Evolutionary conservation across 345 rosid genomes (phyloP).

Genomic region (Noccaea caerulescens): DNA sequence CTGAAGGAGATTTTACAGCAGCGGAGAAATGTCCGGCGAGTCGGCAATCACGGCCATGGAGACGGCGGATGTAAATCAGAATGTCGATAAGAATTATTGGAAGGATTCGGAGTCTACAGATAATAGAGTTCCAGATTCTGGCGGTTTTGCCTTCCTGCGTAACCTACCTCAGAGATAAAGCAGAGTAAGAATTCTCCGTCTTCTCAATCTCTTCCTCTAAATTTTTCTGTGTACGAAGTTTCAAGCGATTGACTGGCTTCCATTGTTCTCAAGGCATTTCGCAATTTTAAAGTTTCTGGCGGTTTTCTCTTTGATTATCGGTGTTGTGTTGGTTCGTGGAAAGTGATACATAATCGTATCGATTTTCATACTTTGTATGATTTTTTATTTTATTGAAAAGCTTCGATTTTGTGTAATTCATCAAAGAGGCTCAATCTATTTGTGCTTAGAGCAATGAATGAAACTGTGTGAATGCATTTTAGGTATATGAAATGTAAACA

Average conservation of each 20-base stretch:
- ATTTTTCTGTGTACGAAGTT: neutral
- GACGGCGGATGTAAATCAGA: conserved; percentile 13
- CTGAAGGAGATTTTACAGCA: no score
- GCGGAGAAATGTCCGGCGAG: conserved; percentile 49
- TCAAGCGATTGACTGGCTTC: neutral
- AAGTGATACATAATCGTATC: neutral
- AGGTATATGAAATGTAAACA: no score
- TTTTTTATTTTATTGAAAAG: neutral
- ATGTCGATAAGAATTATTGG: neutral
- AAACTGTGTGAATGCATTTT: no score
- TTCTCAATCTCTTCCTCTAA: conserved; percentile 6
- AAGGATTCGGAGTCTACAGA: conserved; percentile 32
- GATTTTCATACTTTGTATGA: neutral
- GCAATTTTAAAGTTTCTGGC: conserved; percentile 2
- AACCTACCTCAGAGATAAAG: conserved; percentile 60
- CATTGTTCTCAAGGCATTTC: conserved; percentile 5
- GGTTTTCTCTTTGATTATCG: neutral
- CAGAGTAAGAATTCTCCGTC: conserved; percentile 56
- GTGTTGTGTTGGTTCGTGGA: conserved; percentile 7
- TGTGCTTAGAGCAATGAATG: no score
- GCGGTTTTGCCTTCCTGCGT: conserved; percentile 77
- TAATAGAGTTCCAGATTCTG: conserved; percentile 62
- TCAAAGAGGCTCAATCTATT: no score
- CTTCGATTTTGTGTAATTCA: no score
- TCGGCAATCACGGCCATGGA: conserved; percentile 38